phyloP scores from a whole-genome alignment of 73 alveolate species.

The Tetrahymena elliotti region DNA sequence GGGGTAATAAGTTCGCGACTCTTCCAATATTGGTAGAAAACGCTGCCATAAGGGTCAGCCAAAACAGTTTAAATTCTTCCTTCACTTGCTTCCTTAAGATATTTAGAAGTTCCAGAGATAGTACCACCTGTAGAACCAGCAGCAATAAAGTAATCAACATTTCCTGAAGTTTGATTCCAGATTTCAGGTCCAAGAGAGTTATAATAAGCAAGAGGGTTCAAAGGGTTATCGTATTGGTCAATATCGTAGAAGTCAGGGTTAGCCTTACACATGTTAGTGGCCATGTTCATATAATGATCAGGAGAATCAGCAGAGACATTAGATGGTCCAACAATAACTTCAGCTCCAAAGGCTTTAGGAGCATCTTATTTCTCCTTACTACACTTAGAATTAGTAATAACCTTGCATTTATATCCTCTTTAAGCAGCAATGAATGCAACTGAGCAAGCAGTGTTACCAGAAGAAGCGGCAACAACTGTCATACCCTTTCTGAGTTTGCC shows the following conservation, averaged over 20 bases:
- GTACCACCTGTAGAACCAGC: constrained; percentile 53
- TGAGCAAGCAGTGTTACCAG: constrained; percentile 44
- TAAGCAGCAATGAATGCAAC: constrained; percentile 33
- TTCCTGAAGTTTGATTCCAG: constrained; percentile 35
- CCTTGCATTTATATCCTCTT: constrained; percentile 42
- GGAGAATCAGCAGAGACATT: constrained; percentile 32
- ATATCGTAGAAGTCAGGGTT: constrained; percentile 42
- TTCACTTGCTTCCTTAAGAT: constrained; percentile 37
- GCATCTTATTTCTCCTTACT: constrained; percentile 13
- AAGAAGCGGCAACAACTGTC: constrained; percentile 28
- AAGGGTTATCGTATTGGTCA: constrained; percentile 40
- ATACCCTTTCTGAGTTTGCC: constrained; percentile 31
- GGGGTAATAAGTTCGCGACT: background rate
- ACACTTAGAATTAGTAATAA: constrained; percentile 37
- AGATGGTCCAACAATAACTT: constrained; percentile 34
- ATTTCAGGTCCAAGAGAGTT: constrained; percentile 49
- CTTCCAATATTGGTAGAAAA: background rate
- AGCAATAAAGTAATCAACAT: constrained; percentile 45
- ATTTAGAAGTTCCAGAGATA: constrained; percentile 47
- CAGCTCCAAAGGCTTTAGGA: constrained; percentile 35
- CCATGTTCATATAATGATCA: constrained; percentile 38
- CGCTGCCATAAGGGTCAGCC: constrained; percentile 50
- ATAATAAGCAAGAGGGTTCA: constrained; percentile 37
- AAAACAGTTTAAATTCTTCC: constrained; percentile 22
- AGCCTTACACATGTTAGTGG: constrained; percentile 31